A percentile compares a stretch with the other conserved stretches of the same genome.
These are phyloP conservation scores for Neonectria faginata DNA, from an alignment of 2,329 filamentous ascomycete genomes.

Conservation along the genomic window DNA sequence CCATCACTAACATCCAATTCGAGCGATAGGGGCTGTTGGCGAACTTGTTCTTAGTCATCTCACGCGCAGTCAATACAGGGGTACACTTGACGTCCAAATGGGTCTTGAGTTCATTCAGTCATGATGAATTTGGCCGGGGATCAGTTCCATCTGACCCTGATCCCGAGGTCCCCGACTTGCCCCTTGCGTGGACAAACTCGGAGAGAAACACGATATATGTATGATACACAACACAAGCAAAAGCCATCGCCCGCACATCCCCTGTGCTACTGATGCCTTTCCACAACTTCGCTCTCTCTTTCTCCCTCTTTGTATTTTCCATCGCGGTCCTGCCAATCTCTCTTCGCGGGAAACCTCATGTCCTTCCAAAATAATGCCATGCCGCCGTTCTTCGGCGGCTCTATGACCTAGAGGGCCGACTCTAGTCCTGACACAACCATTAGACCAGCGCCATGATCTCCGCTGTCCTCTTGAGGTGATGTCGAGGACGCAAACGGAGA, in stretches of 20 bases:
- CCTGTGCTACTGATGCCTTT: slow-evolving; percentile 18
- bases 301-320: not conserved
- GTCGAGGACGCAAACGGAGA: slow-evolving; percentile 18
- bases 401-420: slow-evolving; percentile 38
- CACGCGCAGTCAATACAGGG: not conserved
- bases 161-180: slow-evolving; percentile 14
- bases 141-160: slow-evolving; percentile 22
- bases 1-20: too few species aligned
- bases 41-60: not conserved
- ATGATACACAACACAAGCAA: slow-evolving; percentile 39
- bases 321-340: slow-evolving; percentile 43
- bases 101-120: slow-evolving; percentile 31
- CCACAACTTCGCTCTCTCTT: slow-evolving; percentile 26
- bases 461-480: slow-evolving; percentile 20
- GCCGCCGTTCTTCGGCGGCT: slow-evolving; percentile 39
- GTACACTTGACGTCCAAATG: slow-evolving; percentile 15
- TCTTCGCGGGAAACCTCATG: slow-evolving; percentile 17
- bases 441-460: slow-evolving; percentile 33
- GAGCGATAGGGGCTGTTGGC: not conserved
- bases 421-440: slow-evolving; percentile 39
- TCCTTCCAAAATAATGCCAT: slow-evolving; percentile 20
- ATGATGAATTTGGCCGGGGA: slow-evolving; percentile 21
- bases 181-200: slow-evolving; percentile 9
- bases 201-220: slow-evolving; percentile 37
- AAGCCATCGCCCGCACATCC: slow-evolving; percentile 12